Percentiles rank a stretch among this genome's conserved stretches.
Conservation (phyloP, 305 asterid species). For the Petunia hybrid region DNA sequence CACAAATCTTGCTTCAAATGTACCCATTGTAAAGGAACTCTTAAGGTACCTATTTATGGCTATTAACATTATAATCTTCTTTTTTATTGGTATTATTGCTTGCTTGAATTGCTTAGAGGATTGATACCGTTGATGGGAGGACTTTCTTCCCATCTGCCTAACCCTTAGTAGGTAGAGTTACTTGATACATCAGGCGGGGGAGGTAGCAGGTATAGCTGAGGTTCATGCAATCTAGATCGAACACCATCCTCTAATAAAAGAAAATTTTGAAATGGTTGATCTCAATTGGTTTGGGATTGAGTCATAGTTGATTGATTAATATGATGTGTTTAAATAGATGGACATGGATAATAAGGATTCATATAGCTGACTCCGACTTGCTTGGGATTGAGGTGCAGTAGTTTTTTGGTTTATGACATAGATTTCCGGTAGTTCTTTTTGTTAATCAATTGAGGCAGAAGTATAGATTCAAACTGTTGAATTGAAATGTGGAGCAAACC, state of each 20-base stretch:
- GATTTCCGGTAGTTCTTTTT: neutral
- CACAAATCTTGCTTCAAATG: conserved; percentile 96
- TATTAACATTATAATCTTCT: neutral
- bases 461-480: too few species aligned
- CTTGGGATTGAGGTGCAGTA: too few species aligned
- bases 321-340: too few species aligned
- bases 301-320: neutral
- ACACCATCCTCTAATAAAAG: too few species aligned
- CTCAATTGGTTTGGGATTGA: neutral
- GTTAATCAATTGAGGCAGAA: neutral
- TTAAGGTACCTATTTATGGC: conserved; percentile 55
- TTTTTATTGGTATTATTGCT: neutral
- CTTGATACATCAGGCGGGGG: too few species aligned
- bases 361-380: too few species aligned
- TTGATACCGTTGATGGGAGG: neutral
- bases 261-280: too few species aligned
- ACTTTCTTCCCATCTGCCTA: too few species aligned
- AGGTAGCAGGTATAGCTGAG: too few species aligned
- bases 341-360: too few species aligned
- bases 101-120: neutral
- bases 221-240: too few species aligned
- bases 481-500: neutral
- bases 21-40: conserved; percentile 93
- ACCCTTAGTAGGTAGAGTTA: too few species aligned
- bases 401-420: neutral